Evolutionary conservation across 176 grass and related monocot genomes (phyloP).

Genomic region (Tuctoria greenei): DNA sequence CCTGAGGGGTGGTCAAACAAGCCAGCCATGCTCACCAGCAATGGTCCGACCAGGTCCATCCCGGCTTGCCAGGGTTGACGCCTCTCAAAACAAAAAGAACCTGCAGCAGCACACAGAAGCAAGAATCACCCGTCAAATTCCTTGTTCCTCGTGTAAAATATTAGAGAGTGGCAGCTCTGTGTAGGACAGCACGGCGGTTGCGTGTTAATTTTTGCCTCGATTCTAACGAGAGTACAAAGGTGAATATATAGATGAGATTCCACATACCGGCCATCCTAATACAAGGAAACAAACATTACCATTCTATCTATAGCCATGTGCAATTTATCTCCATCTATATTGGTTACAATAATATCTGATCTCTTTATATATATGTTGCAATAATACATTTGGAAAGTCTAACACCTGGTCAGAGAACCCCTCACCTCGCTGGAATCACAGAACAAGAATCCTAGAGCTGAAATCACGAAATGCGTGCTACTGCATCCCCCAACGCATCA

Average conservation of each 20-base stretch:
- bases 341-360: no score
- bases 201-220: no score
- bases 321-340: no score
- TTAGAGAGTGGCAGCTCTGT: no score
- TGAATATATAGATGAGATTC: no score
- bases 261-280: no score
- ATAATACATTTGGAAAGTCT: no score
- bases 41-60: slow-evolving; percentile 59
- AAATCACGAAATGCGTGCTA: slow-evolving; percentile 7
- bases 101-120: slow-evolving; percentile 29
- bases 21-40: slow-evolving; percentile 47
- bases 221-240: no score
- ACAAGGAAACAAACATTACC: no score
- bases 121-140: slow-evolving; percentile 7
- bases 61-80: slow-evolving; percentile 25
- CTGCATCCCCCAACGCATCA: background rate
- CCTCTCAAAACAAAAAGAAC: background rate
- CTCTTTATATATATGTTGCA: no score
- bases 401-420: background rate
- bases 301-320: no score
- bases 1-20: slow-evolving; percentile 40
- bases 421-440: background rate
- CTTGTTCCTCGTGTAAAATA: background rate
- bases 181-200: no score
- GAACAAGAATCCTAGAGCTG: slow-evolving; percentile 6